phyloP scores from a whole-genome alignment of 495 filamentous ascomycete species.

The Tuber umbilicatum region DNA sequence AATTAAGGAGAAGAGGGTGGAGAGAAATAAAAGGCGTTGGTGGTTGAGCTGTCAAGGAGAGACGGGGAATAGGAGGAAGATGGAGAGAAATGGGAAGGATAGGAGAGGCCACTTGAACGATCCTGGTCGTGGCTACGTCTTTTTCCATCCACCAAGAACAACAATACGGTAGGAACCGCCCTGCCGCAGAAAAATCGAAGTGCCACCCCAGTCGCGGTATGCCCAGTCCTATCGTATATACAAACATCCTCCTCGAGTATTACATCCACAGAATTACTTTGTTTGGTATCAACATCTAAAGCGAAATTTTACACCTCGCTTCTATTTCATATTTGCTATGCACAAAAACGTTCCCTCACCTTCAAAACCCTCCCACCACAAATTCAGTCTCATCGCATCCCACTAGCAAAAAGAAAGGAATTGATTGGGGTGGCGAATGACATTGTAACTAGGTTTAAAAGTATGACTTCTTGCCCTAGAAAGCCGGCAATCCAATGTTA shows the following conservation, averaged over 20 bases:
- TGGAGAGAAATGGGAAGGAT: slow-evolving; percentile 5
- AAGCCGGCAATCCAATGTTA: slow-evolving; percentile 6
- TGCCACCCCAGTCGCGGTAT: neutral
- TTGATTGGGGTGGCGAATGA: neutral
- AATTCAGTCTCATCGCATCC: neutral
- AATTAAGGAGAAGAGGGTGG: slow-evolving; percentile 7
- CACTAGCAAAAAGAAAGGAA: neutral
- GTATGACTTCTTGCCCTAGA: slow-evolving; percentile 41
- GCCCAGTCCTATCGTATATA: neutral
- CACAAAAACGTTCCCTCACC: neutral
- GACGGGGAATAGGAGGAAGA: neutral
- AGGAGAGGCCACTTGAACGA: neutral
- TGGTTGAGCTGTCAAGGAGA: neutral
- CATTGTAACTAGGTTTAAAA: slow-evolving; percentile 17
- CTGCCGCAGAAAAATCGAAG: neutral
- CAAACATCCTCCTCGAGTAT: neutral
- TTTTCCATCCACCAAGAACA: neutral
- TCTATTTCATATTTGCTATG: slow-evolving; percentile 4
- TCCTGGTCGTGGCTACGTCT: neutral
- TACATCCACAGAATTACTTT: neutral
- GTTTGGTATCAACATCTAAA: neutral
- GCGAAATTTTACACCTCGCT: neutral
- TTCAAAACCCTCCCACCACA: neutral
- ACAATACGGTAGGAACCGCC: neutral
- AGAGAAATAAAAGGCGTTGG: neutral